A percentile compares a stretch with the other conserved stretches of the same genome.
phyloP scores from a whole-genome alignment of 2,329 filamentous ascomycete species.

The Colletotrichum zoysiae region DNA sequence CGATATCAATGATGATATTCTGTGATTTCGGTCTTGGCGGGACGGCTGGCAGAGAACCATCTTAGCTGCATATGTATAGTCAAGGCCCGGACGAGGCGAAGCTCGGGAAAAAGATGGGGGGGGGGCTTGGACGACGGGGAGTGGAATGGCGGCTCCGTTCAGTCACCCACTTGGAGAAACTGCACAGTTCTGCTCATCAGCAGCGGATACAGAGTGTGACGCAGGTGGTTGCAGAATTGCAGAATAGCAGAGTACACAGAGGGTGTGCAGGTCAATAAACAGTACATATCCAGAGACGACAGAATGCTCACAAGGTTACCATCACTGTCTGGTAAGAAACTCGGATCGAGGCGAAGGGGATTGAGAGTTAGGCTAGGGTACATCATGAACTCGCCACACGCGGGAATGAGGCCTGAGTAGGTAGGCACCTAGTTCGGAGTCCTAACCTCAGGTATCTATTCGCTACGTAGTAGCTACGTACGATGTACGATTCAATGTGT shows the following conservation, averaged over 20 bases:
- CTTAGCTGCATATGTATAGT: conserved; percentile 2
- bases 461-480: not conserved
- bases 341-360: not conserved
- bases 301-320: not conserved
- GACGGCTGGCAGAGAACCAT: not conserved
- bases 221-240: not conserved
- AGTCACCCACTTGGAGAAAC: not conserved
- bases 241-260: not conserved
- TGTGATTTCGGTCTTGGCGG: not conserved
- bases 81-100: conserved; percentile 4
- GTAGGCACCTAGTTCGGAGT: too few relatives aligned
- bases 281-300: too few relatives aligned
- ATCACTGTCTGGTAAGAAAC: not conserved
- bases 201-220: not conserved
- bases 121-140: not conserved
- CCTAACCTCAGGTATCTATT: not conserved
- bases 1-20: not conserved
- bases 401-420: not conserved
- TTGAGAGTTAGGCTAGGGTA: not conserved
- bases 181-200: not conserved
- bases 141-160: not conserved
- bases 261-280: too few relatives aligned
- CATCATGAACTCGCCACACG: not conserved
- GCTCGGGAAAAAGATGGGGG: not conserved
- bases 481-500: not conserved